These are phyloP conservation scores for Lithocarpus polystachyus DNA, from an alignment of 306 rosid genomes.

Conservation along the genomic window DNA sequence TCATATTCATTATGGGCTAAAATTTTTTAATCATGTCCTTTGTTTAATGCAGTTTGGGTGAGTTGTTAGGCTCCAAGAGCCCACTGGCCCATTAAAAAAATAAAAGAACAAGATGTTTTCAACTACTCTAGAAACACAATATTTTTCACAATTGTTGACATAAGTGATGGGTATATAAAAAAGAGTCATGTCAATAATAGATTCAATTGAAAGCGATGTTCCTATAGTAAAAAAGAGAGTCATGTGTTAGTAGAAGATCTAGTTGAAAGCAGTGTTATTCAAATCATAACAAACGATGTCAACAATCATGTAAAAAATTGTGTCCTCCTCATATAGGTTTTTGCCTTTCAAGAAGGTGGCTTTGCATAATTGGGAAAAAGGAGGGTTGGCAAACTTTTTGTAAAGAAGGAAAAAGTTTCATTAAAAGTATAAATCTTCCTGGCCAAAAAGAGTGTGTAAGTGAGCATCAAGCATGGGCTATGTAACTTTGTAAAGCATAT, in stretches of 20 bases:
- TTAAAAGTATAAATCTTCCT: conserved; percentile 30
- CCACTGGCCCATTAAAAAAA: conserved; percentile 11
- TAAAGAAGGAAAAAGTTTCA: conserved; percentile 46
- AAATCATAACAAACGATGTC: too few species aligned
- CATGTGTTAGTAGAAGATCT: too few species aligned
- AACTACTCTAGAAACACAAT: background rate
- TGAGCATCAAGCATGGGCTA: conserved; percentile 32
- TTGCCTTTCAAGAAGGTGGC: conserved; percentile 3
- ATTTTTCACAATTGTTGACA: too few species aligned
- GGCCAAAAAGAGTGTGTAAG: conserved; percentile 12
- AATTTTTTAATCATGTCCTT: background rate
- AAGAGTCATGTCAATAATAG: too few species aligned
- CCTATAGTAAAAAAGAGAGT: too few species aligned
- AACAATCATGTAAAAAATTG: too few species aligned
- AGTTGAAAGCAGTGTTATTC: too few species aligned
- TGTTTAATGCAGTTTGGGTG: conserved; percentile 16
- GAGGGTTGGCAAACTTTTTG: conserved; percentile 39
- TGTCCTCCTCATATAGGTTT: background rate
- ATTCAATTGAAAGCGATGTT: too few species aligned
- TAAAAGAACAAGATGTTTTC: background rate
- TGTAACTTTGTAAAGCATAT: conserved; percentile 34
- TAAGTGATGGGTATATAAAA: too few species aligned
- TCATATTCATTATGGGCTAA: conserved; percentile 15
- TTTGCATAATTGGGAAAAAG: conserved; percentile 29
- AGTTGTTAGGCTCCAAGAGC: conserved; percentile 31